Evolutionary conservation across 1,139 yeast species (phyloP).

Genomic region (Ogataea hybrid): DNA sequence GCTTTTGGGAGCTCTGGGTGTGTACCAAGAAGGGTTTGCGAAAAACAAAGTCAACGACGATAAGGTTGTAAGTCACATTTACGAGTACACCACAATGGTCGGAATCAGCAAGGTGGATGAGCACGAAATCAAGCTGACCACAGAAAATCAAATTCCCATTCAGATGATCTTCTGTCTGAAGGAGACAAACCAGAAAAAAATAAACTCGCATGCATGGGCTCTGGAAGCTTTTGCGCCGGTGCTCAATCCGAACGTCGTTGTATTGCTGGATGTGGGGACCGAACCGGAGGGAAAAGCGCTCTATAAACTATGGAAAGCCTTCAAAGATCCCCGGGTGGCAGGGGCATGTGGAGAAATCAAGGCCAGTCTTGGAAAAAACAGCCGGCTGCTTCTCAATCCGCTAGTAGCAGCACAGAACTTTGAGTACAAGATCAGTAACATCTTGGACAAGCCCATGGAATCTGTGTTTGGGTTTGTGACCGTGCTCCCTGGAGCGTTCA

Average conservation of each 20-base stretch:
- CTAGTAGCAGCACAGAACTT: conserved; percentile 83
- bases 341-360: conserved; percentile 89
- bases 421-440: conserved; percentile 80
- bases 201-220: conserved; percentile 84
- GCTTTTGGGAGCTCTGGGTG: conserved; percentile 69
- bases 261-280: conserved; percentile 79
- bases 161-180: conserved; percentile 76
- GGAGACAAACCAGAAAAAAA: conserved; percentile 71
- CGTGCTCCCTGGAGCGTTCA: conserved; percentile 83
- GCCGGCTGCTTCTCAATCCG: conserved; percentile 59
- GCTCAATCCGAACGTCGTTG: conserved; percentile 66
- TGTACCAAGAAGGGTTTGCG: conserved; percentile 81
- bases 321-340: conserved; percentile 73
- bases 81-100: conserved; percentile 77
- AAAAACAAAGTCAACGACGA: conserved; percentile 71
- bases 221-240: conserved; percentile 77
- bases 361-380: conserved; percentile 55
- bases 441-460: conserved; percentile 81
- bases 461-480: conserved; percentile 79
- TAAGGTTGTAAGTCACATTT: conserved; percentile 68
- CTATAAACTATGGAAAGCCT: conserved; percentile 72
- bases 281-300: conserved; percentile 72
- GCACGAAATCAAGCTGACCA: conserved; percentile 43
- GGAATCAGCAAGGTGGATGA: conserved; percentile 65
- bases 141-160: conserved; percentile 63